These are phyloP conservation scores for Solanum piurae DNA, from an alignment of 257 asterid genomes.

Conservation along the genomic window DNA sequence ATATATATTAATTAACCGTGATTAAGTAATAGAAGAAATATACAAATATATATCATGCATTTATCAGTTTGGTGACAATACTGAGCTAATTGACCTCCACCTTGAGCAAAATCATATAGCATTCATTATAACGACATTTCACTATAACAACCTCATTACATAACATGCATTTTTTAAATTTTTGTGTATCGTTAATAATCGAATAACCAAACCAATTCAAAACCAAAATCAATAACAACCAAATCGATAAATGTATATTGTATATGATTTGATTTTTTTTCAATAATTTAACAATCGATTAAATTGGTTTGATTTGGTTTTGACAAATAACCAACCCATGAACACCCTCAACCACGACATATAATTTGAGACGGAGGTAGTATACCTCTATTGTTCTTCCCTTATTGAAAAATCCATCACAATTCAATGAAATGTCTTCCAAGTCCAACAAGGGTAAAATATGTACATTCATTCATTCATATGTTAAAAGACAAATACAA, in stretches of 20 bases:
- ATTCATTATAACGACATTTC: too few relatives aligned
- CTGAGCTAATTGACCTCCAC: too few relatives aligned
- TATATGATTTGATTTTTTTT: too few relatives aligned
- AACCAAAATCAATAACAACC: not conserved
- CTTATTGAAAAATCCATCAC: not conserved
- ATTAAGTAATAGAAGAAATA: too few relatives aligned
- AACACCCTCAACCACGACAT: accelerated
- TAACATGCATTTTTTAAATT: too few relatives aligned
- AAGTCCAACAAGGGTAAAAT: not conserved
- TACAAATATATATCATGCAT: too few relatives aligned
- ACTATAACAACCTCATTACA: too few relatives aligned
- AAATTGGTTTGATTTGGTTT: too few relatives aligned
- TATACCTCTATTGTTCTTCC: not conserved
- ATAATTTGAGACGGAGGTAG: not conserved
- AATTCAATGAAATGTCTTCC: not conserved
- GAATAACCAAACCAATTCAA: accelerated
- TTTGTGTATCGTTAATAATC: not conserved
- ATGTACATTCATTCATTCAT: not conserved
- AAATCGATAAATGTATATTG: not conserved
- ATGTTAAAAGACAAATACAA: not conserved
- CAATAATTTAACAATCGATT: too few relatives aligned
- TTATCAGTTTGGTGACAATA: accelerated
- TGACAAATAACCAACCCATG: not conserved
- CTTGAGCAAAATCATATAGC: not conserved
- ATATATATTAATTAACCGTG: too few relatives aligned